Percentiles rank a stretch among this genome's conserved stretches.
phyloP scores from a whole-genome alignment of 805 yeast genomes.

The Zygosaccharomyces bailii region DNA sequence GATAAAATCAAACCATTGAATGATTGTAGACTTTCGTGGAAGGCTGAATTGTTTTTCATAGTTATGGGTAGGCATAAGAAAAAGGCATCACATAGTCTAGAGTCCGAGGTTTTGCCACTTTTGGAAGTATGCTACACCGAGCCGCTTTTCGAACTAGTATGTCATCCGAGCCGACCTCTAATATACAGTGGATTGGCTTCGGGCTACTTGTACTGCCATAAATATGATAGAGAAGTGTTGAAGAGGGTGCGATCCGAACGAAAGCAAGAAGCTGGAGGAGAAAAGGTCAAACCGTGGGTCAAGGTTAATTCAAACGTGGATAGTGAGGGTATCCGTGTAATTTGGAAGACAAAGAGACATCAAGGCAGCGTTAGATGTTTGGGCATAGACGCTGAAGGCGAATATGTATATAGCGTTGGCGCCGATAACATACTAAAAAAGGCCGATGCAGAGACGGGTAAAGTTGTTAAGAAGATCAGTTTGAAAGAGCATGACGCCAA shows the following conservation, averaged over 20 bases:
- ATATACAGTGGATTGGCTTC: constrained; percentile 73
- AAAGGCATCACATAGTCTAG: constrained; percentile 15
- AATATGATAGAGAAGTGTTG: constrained; percentile 51
- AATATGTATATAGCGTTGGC: constrained; percentile 64
- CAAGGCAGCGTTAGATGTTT: constrained; percentile 81
- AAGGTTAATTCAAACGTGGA: constrained; percentile 20
- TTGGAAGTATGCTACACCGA: constrained; percentile 44
- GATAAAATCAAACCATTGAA: constrained; percentile 6
- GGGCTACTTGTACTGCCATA: constrained; percentile 65
- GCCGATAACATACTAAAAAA: constrained; percentile 75
- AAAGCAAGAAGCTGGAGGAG: constrained; percentile 27
- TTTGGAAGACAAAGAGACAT: constrained; percentile 88
- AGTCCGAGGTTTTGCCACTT: constrained; percentile 28
- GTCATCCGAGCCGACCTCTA: constrained; percentile 71
- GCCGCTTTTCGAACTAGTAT: constrained; percentile 71
- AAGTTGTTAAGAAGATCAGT: constrained; percentile 56
- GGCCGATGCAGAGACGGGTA: constrained; percentile 69
- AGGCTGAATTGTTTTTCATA: no score
- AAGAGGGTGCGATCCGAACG: constrained; percentile 30
- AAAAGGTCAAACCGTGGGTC: constrained; percentile 42
- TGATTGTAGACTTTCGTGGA: no score
- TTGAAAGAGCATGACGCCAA: constrained; percentile 21
- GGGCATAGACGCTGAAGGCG: constrained; percentile 52
- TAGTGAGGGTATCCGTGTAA: constrained; percentile 27
- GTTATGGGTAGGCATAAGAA: constrained; percentile 17